Base-by-base conservation (phyloP, 1,139 yeast genomes). In the Blastobotrys serpentis region DNA sequence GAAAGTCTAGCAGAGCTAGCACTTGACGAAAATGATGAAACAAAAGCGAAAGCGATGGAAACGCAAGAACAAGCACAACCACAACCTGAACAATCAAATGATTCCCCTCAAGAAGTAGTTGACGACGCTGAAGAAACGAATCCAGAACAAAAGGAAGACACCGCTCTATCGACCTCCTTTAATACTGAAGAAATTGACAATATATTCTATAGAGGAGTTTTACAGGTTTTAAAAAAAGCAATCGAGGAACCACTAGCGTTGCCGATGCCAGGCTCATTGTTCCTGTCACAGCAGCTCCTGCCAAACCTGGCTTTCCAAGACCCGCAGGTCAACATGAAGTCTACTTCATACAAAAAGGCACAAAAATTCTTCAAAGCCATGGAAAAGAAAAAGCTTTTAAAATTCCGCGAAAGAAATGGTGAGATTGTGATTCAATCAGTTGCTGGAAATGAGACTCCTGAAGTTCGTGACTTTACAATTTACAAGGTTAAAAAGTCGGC, bases 261-360 rank as follows among this genome's bases (percentile, higher is more conserved):
- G n/a, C 75, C 75, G 10, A 60, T 70, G 53, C 58, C 70, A 0
- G 62, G 95, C 1, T 87, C 97, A 0, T 78, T 75, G 13, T 85
- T 92, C 65, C 81, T 89, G 77, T 77, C 92, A 0, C 77, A 75
- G 42, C 79, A 82, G 59, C 72, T 89, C 11, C 73, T 81, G 56
- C 82, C 78, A 47, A 86, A 88, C 64, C 68, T 90, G n/a, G 95
- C 95, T 0, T 66, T 67, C 38, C 79, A 79, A 54, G 71, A 69
- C 52, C 65, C 77, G n/a, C 74, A 73, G 41, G 77, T 87, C 39
- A 81, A 78, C 52, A 78, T 92, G 59, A 90, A 89, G 66, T 84
- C 81, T 59, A 83, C 96, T 0, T 79, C 90, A 2, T 90, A 95
- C 95, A 89, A 86, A 65, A 92, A 92, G 62, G 81, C 94, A 1